Percentiles rank a stretch among this genome's conserved stretches.
Conservation (phyloP, 768 basidiomycete species). For the Cystobasidium onofrii region DNA sequence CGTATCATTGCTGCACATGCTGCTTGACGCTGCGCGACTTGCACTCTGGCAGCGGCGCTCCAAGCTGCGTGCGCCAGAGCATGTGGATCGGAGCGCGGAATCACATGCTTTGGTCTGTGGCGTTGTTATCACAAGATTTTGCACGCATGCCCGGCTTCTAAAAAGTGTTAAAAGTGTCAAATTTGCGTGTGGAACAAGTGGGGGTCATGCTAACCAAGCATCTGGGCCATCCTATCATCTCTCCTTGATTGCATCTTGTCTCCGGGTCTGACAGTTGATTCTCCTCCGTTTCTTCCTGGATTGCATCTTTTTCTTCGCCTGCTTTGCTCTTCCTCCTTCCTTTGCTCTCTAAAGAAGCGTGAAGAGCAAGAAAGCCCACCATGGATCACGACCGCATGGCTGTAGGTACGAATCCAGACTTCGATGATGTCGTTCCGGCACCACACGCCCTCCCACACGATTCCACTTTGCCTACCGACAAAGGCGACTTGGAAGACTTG, state of each 20-base stretch:
- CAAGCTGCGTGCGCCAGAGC: neutral
- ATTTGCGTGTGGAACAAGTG: neutral
- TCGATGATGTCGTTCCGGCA: slow-evolving; percentile 7
- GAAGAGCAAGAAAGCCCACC: neutral
- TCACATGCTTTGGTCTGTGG: neutral
- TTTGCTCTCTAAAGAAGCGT: neutral
- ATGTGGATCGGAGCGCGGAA: slow-evolving; percentile 2
- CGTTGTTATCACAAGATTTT: slow-evolving; percentile 14
- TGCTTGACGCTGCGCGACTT: neutral
- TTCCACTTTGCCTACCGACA: neutral
- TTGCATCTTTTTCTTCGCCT: neutral
- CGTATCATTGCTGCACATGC: neutral
- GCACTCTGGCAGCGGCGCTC: neutral
- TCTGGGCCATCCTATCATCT: slow-evolving; percentile 2
- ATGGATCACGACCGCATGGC: slow-evolving; percentile 5
- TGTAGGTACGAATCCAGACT: slow-evolving; percentile 30
- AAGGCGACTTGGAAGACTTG: slow-evolving; percentile 1
- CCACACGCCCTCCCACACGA: neutral
- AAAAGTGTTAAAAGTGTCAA: neutral
- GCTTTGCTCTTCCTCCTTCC: neutral
- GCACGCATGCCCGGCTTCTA: neutral
- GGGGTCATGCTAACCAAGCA: neutral
- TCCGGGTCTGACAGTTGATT: neutral
- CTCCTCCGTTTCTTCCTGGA: neutral
- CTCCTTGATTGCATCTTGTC: neutral